Conservation (phyloP, 352 stramenopile genomes). For the Phytophthora boehmeriae region DNA sequence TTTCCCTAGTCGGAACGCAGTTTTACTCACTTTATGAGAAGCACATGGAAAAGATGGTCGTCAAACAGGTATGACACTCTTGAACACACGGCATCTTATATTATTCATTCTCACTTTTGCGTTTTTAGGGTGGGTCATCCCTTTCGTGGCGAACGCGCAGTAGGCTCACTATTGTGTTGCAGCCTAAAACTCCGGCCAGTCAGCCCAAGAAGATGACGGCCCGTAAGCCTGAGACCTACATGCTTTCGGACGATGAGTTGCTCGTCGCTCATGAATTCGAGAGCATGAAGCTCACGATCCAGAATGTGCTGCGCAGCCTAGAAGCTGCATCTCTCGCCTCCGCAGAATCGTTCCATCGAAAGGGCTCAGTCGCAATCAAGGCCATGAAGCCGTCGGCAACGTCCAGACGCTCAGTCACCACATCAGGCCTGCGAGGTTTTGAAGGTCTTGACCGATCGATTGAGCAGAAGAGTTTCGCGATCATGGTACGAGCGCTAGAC, state of each 20-base stretch:
- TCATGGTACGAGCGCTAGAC: slow-evolving; percentile 43
- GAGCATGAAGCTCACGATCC: slow-evolving; percentile 52
- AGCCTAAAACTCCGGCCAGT: slow-evolving; percentile 20
- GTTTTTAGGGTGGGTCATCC: slow-evolving; percentile 53
- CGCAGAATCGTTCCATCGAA: slow-evolving; percentile 35
- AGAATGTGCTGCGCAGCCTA: slow-evolving; percentile 57
- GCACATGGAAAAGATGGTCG: slow-evolving; percentile 64
- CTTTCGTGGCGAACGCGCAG: slow-evolving; percentile 56
- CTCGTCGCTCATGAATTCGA: slow-evolving; percentile 50
- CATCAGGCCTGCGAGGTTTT: slow-evolving; percentile 25
- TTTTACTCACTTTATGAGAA: slow-evolving; percentile 78
- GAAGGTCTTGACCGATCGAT: slow-evolving; percentile 50
- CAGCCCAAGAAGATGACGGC: not conserved
- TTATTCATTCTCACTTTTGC: not conserved
- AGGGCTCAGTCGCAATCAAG: slow-evolving; percentile 17
- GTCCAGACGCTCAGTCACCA: slow-evolving; percentile 21
- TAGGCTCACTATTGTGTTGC: slow-evolving; percentile 30
- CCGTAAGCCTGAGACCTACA: slow-evolving; percentile 32
- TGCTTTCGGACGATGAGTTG: slow-evolving; percentile 52
- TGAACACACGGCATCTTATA: not conserved
- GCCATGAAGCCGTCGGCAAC: slow-evolving; percentile 10
- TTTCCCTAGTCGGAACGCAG: slow-evolving; percentile 73
- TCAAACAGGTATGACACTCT: slow-evolving; percentile 47
- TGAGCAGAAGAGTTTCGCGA: slow-evolving; percentile 56
- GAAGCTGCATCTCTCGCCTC: slow-evolving; percentile 45